phyloP scores from a whole-genome alignment of 2,329 filamentous ascomycete species.

The Zasmidium angulare region DNA sequence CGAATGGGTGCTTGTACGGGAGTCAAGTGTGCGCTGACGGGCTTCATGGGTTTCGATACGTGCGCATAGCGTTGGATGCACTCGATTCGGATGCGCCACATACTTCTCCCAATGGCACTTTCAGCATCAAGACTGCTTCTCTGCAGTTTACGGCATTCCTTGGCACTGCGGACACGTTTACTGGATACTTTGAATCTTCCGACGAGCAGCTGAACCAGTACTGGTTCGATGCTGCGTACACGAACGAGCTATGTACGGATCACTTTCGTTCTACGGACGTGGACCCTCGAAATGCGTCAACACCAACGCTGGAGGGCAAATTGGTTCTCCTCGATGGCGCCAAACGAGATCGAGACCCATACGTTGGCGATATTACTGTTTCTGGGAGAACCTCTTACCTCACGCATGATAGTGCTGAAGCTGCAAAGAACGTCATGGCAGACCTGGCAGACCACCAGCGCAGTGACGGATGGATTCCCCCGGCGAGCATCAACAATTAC shows the following conservation, averaged over 20 bases:
- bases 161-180: not conserved
- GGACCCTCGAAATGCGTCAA: not conserved
- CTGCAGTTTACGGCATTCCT: not conserved
- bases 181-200: not conserved
- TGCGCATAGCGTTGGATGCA: not conserved
- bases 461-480: not conserved
- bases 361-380: not conserved
- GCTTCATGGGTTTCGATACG: not conserved
- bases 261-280: not conserved
- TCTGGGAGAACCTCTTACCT: not conserved
- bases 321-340: not conserved
- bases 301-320: conserved; percentile 1
- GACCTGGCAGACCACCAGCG: not conserved
- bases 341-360: not conserved
- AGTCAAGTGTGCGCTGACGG: not conserved
- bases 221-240: not conserved
- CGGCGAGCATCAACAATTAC: not conserved
- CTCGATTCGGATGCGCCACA: not conserved
- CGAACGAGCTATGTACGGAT: not conserved
- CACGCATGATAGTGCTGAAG: not conserved
- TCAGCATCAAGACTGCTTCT: not conserved
- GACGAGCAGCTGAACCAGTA: not conserved
- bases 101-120: not conserved
- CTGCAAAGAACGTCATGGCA: not conserved
- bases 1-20: not conserved